phyloP scores from a whole-genome alignment of 768 basidiomycete species.

The Auriscalpium orientale region DNA sequence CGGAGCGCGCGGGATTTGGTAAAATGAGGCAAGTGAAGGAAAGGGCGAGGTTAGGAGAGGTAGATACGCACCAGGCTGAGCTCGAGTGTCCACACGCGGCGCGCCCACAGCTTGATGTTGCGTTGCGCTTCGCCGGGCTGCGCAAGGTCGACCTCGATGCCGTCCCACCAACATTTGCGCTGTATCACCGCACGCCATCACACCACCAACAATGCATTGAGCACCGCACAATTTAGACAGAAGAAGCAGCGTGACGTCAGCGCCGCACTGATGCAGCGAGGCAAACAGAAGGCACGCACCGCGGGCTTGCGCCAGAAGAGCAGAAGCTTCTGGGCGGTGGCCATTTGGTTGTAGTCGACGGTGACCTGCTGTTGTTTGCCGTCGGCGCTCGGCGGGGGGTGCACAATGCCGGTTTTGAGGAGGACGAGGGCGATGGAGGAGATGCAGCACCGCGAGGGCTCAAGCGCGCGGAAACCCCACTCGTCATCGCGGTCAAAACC shows the following conservation, averaged over 20 bases:
- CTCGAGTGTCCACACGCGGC: slow-evolving; percentile 97
- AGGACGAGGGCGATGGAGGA: slow-evolving; percentile 96
- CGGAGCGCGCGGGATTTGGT: too few species aligned
- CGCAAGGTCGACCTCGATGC: slow-evolving; percentile 81
- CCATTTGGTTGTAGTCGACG: slow-evolving; percentile 89
- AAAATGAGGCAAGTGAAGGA: neutral
- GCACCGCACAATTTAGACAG: too few species aligned
- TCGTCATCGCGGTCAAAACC: slow-evolving; percentile 96
- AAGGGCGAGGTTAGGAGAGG: neutral
- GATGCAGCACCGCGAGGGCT: slow-evolving; percentile 95
- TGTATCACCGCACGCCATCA: slow-evolving; percentile 22
- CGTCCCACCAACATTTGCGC: slow-evolving; percentile 99
- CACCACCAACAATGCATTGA: too few species aligned
- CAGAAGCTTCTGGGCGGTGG: slow-evolving; percentile 92
- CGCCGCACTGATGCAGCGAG: slow-evolving; percentile 5
- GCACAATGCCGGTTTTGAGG: slow-evolving; percentile 92
- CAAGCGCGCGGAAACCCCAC: slow-evolving; percentile 96
- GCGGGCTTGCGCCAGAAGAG: slow-evolving; percentile 99
- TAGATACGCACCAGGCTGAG: slow-evolving; percentile 67
- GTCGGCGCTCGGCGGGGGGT: slow-evolving; percentile 44
- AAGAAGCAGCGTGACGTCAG: too few species aligned
- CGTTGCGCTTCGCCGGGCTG: slow-evolving; percentile 42
- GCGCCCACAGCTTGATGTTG: slow-evolving; percentile 88
- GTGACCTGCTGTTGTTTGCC: slow-evolving; percentile 61
- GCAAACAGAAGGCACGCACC: slow-evolving; percentile 43